Percentiles rank a stretch among this genome's conserved stretches.
Evolutionary conservation across 2,329 filamentous ascomycete species (phyloP).

Genomic region (Colletotrichum shisoi): DNA sequence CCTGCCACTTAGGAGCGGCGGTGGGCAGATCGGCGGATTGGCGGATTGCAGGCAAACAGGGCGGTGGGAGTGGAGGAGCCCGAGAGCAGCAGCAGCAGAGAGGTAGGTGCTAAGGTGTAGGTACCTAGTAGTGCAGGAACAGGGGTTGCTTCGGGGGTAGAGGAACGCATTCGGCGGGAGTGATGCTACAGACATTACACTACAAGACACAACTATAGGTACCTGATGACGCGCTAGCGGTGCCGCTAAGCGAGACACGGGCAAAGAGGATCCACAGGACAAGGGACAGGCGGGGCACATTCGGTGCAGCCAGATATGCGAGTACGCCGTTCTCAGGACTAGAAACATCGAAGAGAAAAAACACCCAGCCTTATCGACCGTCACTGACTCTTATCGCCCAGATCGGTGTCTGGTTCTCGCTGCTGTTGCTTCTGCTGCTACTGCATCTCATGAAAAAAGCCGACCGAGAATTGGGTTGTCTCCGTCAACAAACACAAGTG

Average conservation of each 20-base stretch:
- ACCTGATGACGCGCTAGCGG: slow-evolving; percentile 13
- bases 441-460: slow-evolving; percentile 21
- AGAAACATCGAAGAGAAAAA: no score
- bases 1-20: slow-evolving; percentile 11
- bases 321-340: not conserved
- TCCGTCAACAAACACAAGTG: slow-evolving; percentile 20
- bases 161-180: slow-evolving; percentile 8
- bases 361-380: slow-evolving; percentile 30
- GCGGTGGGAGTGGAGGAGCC: not conserved
- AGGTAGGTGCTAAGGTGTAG: no score
- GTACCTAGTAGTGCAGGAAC: not conserved
- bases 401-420: not conserved
- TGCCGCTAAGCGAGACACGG: not conserved
- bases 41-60: not conserved
- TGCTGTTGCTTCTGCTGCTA: not conserved
- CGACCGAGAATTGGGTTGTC: slow-evolving; percentile 11
- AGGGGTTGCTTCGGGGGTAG: not conserved
- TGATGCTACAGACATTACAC: no score
- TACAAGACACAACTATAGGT: no score
- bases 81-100: not conserved
- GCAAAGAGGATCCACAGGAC: slow-evolving; percentile 1
- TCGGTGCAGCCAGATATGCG: slow-evolving; percentile 7
- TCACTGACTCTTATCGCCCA: slow-evolving; percentile 22
- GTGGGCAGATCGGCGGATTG: slow-evolving; percentile 1
- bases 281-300: slow-evolving; percentile 12